Percentiles rank a stretch among this genome's conserved stretches.
phyloP scores from a whole-genome alignment of 768 basidiomycete species.

The Hypsizygus marmoreus region DNA sequence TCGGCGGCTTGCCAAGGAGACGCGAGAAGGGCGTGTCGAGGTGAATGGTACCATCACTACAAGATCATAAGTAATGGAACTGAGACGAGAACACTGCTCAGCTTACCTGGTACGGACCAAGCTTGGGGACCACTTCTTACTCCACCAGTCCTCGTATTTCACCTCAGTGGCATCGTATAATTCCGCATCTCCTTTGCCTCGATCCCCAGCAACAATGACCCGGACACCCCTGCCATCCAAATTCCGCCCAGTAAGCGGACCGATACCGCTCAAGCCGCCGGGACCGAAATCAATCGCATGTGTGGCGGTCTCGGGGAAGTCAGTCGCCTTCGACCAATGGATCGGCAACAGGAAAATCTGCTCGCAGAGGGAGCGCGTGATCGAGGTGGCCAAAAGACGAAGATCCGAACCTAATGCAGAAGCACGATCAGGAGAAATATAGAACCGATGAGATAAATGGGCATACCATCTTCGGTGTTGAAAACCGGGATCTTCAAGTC shows the following conservation, averaged over 20 bases:
- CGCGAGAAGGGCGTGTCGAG: constrained; percentile 97
- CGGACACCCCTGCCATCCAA: constrained; percentile 93
- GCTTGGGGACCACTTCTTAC: constrained; percentile 80
- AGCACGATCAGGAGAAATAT: too few relatives aligned
- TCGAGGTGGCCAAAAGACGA: constrained; percentile 62
- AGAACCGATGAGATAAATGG: constrained; percentile 19
- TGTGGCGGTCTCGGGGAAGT: constrained; percentile 88
- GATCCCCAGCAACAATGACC: constrained; percentile 88
- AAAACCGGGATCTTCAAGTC: constrained; percentile 85
- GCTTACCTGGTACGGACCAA: constrained; percentile 88
- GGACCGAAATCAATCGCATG: constrained; percentile 98
- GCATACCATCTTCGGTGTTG: constrained; percentile 89
- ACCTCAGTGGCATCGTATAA: constrained; percentile 68
- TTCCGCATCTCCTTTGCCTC: constrained; percentile 86
- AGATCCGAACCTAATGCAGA: constrained; percentile 95
- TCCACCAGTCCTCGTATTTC: constrained; percentile 88
- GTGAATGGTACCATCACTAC: constrained; percentile 89
- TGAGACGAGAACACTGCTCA: not conserved
- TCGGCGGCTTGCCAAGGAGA: constrained; percentile 92
- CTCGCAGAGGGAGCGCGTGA: constrained; percentile 87
- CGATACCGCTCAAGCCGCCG: constrained; percentile 91
- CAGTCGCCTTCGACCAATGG: constrained; percentile 89
- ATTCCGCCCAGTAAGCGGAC: constrained; percentile 86
- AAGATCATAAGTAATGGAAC: constrained; percentile 11
- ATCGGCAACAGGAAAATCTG: constrained; percentile 93